Conservation (phyloP, 371 early-diverging fungal genomes). For the Zopfochytrium polystomum region DNA sequence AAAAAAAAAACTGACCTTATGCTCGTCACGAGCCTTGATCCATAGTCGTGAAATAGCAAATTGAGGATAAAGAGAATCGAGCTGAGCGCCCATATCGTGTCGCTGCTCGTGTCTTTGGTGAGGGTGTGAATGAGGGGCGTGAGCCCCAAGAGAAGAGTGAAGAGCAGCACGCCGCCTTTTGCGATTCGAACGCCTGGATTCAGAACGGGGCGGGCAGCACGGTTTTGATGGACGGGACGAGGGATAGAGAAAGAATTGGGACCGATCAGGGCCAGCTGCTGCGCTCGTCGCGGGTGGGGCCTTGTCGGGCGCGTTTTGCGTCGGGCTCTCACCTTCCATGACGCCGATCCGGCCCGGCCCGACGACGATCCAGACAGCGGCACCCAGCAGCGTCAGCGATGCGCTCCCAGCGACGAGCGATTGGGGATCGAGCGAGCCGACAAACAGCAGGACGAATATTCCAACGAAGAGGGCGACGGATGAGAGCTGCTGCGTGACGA, state of each 20-base stretch:
- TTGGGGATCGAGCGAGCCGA: constrained; percentile 53
- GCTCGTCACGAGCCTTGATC: constrained; percentile 44
- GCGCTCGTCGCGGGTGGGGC: no score
- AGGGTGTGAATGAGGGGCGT: constrained; percentile 90
- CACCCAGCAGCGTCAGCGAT: constrained; percentile 58
- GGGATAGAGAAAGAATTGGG: no score
- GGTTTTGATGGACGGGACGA: no score
- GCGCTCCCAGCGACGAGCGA: constrained; percentile 62
- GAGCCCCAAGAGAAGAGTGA: constrained; percentile 74
- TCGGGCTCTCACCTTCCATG: no score
- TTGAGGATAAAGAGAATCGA: constrained; percentile 78
- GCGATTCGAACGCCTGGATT: constrained; percentile 23
- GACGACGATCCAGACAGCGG: constrained; percentile 45
- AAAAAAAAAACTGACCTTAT: constrained; percentile 43
- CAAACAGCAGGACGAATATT: constrained; percentile 75
- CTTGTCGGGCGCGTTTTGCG: no score
- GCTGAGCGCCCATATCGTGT: constrained; percentile 93
- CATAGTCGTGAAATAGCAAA: constrained; percentile 87
- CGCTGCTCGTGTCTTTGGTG: constrained; percentile 83
- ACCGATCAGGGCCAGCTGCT: no score
- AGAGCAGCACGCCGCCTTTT: constrained; percentile 74
- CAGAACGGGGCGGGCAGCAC: no score
- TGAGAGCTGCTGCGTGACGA: constrained; percentile 80
- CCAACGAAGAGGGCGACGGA: constrained; percentile 80
- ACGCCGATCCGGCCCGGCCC: neutral